Conservation (phyloP, 129 eudicot genomes). For the Pulicaria dysenterica region DNA sequence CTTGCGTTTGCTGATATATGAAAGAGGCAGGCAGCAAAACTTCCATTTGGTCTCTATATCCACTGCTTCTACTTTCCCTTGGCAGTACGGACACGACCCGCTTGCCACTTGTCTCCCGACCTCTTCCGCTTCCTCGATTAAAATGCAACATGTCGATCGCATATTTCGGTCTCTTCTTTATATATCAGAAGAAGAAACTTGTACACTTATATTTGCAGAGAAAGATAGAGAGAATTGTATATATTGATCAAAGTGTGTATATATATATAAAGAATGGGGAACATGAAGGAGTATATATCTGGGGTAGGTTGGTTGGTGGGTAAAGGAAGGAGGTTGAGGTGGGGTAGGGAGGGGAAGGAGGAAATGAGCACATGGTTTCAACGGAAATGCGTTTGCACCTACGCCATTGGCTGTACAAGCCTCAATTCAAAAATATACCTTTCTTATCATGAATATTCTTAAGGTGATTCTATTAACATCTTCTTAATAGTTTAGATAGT, state of each 20-base stretch:
- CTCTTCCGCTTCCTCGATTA: slow-evolving; percentile 37
- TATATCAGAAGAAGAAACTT: not conserved
- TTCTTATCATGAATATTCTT: slow-evolving; percentile 19
- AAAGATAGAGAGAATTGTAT: not conserved
- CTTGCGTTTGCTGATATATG: slow-evolving; percentile 46
- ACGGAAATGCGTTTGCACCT: not conserved
- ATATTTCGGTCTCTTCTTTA: not conserved
- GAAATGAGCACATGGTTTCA: not conserved
- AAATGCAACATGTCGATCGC: slow-evolving; percentile 26
- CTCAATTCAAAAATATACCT: slow-evolving; percentile 3
- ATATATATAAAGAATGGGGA: slow-evolving; percentile 9
- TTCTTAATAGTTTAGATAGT: too few species aligned
- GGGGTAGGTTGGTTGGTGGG: slow-evolving; percentile 29
- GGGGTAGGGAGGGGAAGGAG: not conserved
- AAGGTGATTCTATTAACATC: too few species aligned
- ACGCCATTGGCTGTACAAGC: slow-evolving; percentile 12
- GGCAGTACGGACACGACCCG: slow-evolving; percentile 45
- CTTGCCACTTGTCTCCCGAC: slow-evolving; percentile 39
- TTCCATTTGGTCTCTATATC: slow-evolving; percentile 43
- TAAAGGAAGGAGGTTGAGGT: not conserved
- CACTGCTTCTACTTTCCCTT: slow-evolving; percentile 46
- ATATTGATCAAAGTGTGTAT: not conserved
- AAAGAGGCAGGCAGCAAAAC: slow-evolving; percentile 38
- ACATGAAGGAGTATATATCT: slow-evolving; percentile 21
- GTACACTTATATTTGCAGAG: not conserved